Conservation (phyloP, 805 yeast species). For the Alloascoidea africana region DNA sequence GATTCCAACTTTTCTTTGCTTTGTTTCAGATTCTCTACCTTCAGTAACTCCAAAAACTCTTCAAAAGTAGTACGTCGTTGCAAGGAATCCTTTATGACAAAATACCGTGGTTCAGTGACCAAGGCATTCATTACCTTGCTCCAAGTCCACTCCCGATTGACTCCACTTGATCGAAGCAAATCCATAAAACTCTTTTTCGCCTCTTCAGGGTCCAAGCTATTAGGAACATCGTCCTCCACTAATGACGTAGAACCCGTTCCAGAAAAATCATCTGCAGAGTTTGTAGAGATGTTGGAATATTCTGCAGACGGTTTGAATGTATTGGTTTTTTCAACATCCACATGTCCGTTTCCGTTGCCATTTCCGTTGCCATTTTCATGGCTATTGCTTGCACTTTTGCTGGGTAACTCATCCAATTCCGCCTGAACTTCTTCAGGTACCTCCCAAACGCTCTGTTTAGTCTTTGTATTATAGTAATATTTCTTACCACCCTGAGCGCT, state of each 20-base stretch:
- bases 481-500: conserved; percentile 38
- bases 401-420: conserved; percentile 8
- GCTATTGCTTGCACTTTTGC: conserved; percentile 1
- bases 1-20: conserved; percentile 32
- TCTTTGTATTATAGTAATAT: conserved; percentile 53
- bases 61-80: conserved; percentile 49
- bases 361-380: conserved; percentile 2
- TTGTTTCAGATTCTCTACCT: conserved; percentile 36
- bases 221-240: conserved; percentile 1
- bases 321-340: background rate
- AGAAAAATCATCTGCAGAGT: background rate
- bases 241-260: background rate
- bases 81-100: conserved; percentile 49
- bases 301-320: background rate
- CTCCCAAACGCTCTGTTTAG: conserved; percentile 70
- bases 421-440: conserved; percentile 38
- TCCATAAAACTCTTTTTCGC: conserved; percentile 30
- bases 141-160: conserved; percentile 69
- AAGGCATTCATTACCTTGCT: conserved; percentile 43
- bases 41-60: conserved; percentile 32
- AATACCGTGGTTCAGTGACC: conserved; percentile 46
- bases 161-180: conserved; percentile 37
- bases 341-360: conserved; percentile 1
- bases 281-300: background rate
- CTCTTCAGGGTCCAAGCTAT: conserved; percentile 13